A percentile compares a stretch with the other conserved stretches of the same genome.
Evolutionary conservation across 176 grass and related monocot species (phyloP).

Genomic region (Coix lacrymajobi): DNA sequence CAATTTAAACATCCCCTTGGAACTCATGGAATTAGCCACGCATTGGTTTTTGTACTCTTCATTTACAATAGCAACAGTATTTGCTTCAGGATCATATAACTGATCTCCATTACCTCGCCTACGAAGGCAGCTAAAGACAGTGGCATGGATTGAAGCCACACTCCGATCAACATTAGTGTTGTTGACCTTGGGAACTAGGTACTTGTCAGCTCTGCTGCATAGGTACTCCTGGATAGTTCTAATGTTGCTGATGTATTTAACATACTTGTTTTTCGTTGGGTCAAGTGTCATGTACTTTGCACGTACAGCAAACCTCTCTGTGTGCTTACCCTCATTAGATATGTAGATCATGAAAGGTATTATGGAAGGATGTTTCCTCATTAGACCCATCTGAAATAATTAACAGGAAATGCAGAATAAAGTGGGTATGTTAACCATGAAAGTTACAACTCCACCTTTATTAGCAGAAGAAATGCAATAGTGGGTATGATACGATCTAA

Average conservation of each 20-base stretch:
- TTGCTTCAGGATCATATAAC: constrained; percentile 65
- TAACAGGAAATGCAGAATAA: not conserved
- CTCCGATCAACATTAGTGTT: constrained; percentile 92
- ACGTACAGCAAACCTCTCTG: constrained; percentile 86
- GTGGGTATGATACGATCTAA: not conserved
- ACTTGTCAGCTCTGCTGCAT: constrained; percentile 72
- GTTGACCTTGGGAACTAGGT: constrained; percentile 87
- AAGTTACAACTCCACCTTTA: too few species aligned
- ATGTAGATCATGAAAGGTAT: constrained; percentile 96
- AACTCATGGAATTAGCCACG: constrained; percentile 69
- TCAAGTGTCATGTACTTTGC: too few species aligned
- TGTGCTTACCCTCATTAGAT: constrained; percentile 81
- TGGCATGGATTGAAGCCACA: constrained; percentile 92
- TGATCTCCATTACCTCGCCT: constrained; percentile 45
- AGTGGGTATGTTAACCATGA: too few species aligned
- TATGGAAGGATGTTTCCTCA: constrained; percentile 96
- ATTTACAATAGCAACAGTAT: constrained; percentile 59
- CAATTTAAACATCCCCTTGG: constrained; percentile 91
- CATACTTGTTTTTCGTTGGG: too few species aligned
- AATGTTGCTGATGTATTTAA: too few species aligned
- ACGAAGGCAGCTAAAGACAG: too few species aligned
- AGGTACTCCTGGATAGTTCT: constrained; percentile 91
- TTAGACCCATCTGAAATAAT: constrained; percentile 79
- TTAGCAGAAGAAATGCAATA: not conserved
- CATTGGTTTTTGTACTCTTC: constrained; percentile 81